Conservation (phyloP, 2,329 filamentous ascomycete genomes). For the Clonostachys rhizophaga region DNA sequence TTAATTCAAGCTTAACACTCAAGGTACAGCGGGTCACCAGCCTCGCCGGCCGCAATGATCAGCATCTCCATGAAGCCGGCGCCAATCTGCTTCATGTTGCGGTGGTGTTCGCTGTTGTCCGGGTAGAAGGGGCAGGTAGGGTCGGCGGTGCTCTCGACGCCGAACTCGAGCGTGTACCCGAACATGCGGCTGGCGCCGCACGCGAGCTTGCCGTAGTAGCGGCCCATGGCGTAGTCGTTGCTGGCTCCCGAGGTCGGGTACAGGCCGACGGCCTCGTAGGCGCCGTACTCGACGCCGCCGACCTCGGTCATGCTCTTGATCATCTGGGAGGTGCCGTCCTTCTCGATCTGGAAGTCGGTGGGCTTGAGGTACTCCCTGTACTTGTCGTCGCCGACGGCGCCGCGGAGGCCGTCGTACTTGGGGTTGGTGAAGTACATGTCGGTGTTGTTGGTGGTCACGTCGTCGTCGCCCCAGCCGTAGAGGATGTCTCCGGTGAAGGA, state of each 20-base stretch:
- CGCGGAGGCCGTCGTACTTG: slow-evolving; percentile 40
- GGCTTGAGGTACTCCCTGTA: slow-evolving; percentile 34
- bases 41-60: slow-evolving; percentile 11
- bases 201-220: slow-evolving; percentile 20
- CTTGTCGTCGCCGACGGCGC: slow-evolving; percentile 23
- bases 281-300: slow-evolving; percentile 23
- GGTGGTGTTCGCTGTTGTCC: slow-evolving; percentile 26
- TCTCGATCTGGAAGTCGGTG: slow-evolving; percentile 19
- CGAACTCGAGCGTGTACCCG: slow-evolving; percentile 37
- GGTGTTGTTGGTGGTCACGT: slow-evolving; percentile 34
- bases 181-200: slow-evolving; percentile 26
- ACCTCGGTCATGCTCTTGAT: slow-evolving; percentile 24
- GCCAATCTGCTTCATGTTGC: slow-evolving; percentile 31
- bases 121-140: slow-evolving; percentile 33
- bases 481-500: slow-evolving; percentile 41
- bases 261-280: slow-evolving; percentile 28
- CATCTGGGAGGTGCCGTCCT: slow-evolving; percentile 22
- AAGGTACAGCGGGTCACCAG: slow-evolving; percentile 6
- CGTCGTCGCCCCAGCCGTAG: slow-evolving; percentile 49
- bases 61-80: slow-evolving; percentile 38
- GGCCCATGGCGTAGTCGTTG: slow-evolving; percentile 36
- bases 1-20: slow-evolving; percentile 2
- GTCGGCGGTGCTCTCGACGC: slow-evolving; percentile 9
- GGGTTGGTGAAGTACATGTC: slow-evolving; percentile 44
- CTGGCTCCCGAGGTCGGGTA: slow-evolving; percentile 36